Evolutionary conservation across 202 grass and related monocot genomes (phyloP), one percentile per base, ranked within the genome.

Genomic region (Carex arenaria): DNA sequence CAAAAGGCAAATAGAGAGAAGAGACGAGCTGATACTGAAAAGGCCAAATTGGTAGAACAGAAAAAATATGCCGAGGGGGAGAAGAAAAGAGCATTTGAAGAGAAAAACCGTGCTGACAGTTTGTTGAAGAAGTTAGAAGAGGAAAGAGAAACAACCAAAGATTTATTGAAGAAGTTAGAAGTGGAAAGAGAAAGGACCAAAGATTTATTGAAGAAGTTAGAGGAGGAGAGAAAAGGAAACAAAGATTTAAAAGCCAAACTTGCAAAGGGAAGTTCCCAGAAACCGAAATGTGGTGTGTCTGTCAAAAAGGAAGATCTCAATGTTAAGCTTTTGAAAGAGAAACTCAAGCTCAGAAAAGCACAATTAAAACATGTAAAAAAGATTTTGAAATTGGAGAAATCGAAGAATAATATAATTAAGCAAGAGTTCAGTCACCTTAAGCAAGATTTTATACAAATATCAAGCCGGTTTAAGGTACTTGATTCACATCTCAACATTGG

Each of bases 301-400:
- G 82, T 61, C 75, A 64, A 60, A 75, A 87, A 42, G 17, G 87
- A 84, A 89, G 65, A 62, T 92, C 83, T 76, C 60, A 85, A 82
- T 80, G 64, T 92, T 61, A 94, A 89, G 65, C 79, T 92, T 85
- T 83, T 99, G 23, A 99, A 90, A 89, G 86, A 93, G 54, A 90
- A 95, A 82, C 93, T 99, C 73, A 99, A 99, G 83, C 85, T 91
- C n/a, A 94, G 89, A 88, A 99, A 95, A 90, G 83, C 86, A 32
- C 89, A 92, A 82, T 11, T 90, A 80, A 95, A 93, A 79, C 86
- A 93, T 86, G 80, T 78, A 4, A 95, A 90, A 86, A 90, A 85
- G 60, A 87, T 93, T 67, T 74, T 53, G 0, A 93, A 93, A 47
- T 84, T 98, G 56, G 93, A 95, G 83, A 89, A 93, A 90, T 45